A percentile compares a stretch with the other conserved stretches of the same genome.
Evolutionary conservation across 2,329 filamentous ascomycete genomes (phyloP).

Genomic region (Ophiostoma novo-ulmi): DNA sequence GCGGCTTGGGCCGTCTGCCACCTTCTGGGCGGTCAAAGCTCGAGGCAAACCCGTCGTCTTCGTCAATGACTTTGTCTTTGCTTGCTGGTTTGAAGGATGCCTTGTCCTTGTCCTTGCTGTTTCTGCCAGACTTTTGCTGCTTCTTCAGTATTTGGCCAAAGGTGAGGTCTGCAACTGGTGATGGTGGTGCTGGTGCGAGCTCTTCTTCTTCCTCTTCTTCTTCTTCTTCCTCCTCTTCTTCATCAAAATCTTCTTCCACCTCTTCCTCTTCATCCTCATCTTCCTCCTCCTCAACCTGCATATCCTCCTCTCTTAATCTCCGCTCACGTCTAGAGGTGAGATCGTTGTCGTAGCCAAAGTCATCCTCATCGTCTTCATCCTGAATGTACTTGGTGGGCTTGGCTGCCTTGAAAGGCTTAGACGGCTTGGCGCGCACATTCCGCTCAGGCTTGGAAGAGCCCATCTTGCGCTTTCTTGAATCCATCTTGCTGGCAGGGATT

Average conservation of each 20-base stretch:
- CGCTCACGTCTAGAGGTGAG: constrained; percentile 14
- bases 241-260: constrained; percentile 32
- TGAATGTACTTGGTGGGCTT: constrained; percentile 22
- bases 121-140: constrained; percentile 17
- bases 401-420: constrained; percentile 26
- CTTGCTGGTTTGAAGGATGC: background rate
- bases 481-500: constrained; percentile 31
- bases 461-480: constrained; percentile 40
- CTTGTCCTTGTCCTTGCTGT: constrained; percentile 15
- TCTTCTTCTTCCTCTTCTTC: constrained; percentile 14
- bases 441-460: constrained; percentile 38
- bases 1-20: constrained; percentile 15
- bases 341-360: constrained; percentile 16
- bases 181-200: constrained; percentile 22
- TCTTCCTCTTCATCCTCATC: constrained; percentile 22
- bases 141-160: constrained; percentile 25
- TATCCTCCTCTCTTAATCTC: constrained; percentile 28
- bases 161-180: constrained; percentile 19
- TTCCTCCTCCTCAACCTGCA: constrained; percentile 23
- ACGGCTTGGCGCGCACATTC: constrained; percentile 38
- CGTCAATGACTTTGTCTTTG: background rate
- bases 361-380: constrained; percentile 15
- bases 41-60: background rate
- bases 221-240: constrained; percentile 36
- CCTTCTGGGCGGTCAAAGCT: background rate